Evolutionary conservation across 176 grass and related monocot genomes (phyloP).

Genomic region (Musa troglodytarum): DNA sequence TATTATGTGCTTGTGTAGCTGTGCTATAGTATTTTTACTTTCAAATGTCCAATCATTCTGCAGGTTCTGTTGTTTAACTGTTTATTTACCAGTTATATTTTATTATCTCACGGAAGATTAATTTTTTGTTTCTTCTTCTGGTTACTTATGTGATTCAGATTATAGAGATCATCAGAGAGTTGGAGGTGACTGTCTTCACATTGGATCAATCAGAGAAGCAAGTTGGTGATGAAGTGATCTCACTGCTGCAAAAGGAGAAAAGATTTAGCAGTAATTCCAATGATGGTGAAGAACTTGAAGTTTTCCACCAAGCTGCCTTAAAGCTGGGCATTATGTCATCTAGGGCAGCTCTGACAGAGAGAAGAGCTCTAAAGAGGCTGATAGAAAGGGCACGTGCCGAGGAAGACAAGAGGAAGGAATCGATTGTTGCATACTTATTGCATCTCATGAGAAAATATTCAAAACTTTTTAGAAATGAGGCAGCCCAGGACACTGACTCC

Average conservation of each 20-base stretch:
- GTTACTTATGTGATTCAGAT: constrained; percentile 35
- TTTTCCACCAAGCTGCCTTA: constrained; percentile 42
- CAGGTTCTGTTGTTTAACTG: no score
- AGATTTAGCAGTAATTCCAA: constrained; percentile 31
- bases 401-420: constrained; percentile 57
- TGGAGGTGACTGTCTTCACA: constrained; percentile 44
- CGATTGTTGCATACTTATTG: constrained; percentile 40
- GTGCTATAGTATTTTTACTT: no score
- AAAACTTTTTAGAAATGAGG: constrained; percentile 39
- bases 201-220: constrained; percentile 58
- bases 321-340: constrained; percentile 47
- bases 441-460: constrained; percentile 69
- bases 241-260: constrained; percentile 42
- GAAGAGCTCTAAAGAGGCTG: constrained; percentile 62
- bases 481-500: constrained; percentile 30
- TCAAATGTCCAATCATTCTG: no score
- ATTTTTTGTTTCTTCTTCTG: constrained; percentile 1
- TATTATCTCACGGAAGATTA: background rate
- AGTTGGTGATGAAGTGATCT: constrained; percentile 41
- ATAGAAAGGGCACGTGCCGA: constrained; percentile 44
- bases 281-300: constrained; percentile 47
- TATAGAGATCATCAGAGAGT: constrained; percentile 34
- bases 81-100: background rate
- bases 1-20: no score
- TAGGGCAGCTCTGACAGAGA: constrained; percentile 56